phyloP scores from a whole-genome alignment of 2,329 filamentous ascomycete genomes.

The Sclerotinia sclerotiorum region DNA sequence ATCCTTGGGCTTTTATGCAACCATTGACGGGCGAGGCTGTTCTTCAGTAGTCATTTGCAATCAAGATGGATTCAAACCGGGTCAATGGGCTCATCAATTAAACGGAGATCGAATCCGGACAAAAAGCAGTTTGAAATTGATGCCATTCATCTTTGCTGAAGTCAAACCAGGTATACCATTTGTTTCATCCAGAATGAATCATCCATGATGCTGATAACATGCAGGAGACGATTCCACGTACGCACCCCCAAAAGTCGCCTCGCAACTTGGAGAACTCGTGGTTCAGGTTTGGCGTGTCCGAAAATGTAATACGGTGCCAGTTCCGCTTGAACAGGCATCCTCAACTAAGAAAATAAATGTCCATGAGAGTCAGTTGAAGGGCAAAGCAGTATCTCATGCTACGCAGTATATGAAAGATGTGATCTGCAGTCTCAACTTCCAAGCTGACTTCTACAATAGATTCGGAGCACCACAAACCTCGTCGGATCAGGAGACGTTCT shows the following conservation, averaged over 20 bases:
- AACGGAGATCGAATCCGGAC: constrained; percentile 5
- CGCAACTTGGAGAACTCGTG: constrained; percentile 19
- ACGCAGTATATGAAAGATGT: constrained; percentile 13
- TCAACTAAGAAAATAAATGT: background rate
- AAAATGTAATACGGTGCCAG: background rate
- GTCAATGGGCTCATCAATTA: background rate
- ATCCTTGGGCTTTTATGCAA: constrained; percentile 14
- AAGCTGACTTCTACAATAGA: constrained; percentile 11
- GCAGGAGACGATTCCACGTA: background rate
- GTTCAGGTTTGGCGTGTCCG: constrained; percentile 21
- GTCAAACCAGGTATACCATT: constrained; percentile 4
- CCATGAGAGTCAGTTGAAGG: constrained; percentile 14
- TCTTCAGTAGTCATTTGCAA: constrained; percentile 10
- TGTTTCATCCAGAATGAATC: background rate
- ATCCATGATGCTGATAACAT: background rate
- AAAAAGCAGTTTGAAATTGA: background rate
- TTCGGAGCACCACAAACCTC: background rate
- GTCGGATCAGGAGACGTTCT: constrained; percentile 9
- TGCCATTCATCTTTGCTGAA: constrained; percentile 11
- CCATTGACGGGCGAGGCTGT: constrained; percentile 10
- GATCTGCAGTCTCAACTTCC: background rate
- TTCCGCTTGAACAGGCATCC: background rate
- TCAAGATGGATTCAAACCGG: constrained; percentile 17
- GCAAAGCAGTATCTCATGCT: constrained; percentile 13
- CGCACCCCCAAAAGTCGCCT: background rate